Conservation (phyloP, 176 grass and related monocot species). For the Phoenix roebelenii region DNA sequence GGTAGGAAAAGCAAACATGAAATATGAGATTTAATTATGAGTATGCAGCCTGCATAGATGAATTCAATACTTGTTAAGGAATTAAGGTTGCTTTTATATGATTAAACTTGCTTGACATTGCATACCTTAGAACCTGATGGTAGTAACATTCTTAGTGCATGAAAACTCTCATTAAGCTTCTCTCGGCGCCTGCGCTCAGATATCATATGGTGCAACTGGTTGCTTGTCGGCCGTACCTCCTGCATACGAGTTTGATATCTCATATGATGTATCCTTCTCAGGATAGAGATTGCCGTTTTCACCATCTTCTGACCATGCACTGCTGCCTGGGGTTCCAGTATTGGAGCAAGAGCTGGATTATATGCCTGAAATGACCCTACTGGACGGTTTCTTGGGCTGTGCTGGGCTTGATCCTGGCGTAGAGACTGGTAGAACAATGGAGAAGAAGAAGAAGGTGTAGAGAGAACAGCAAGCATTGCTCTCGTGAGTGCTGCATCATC, state of each 20-base stretch:
- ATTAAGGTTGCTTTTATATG: too few relatives aligned
- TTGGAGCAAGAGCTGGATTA: neutral
- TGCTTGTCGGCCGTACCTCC: neutral
- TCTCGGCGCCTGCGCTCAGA: conserved; percentile 33
- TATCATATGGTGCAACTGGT: neutral
- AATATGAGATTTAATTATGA: too few relatives aligned
- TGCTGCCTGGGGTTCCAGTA: neutral
- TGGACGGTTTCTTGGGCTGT: neutral
- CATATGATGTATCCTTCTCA: neutral
- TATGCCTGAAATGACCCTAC: neutral
- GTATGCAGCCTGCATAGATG: too few relatives aligned
- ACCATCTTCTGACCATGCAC: conserved; percentile 1
- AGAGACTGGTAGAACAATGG: neutral
- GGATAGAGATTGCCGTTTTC: neutral
- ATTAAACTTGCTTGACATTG: too few relatives aligned
- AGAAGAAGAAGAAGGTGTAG: neutral
- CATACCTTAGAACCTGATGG: conserved; percentile 58
- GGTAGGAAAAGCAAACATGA: too few relatives aligned
- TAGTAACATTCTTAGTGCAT: conserved; percentile 54
- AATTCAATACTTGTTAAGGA: too few relatives aligned
- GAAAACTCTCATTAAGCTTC: conserved; percentile 88
- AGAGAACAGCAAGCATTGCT: conserved; percentile 7
- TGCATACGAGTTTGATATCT: neutral
- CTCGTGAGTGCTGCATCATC: neutral
- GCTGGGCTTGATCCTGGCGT: neutral